Evolutionary conservation across 2,329 filamentous ascomycete species (phyloP).

Genomic region (Talaromyces sp.): DNA sequence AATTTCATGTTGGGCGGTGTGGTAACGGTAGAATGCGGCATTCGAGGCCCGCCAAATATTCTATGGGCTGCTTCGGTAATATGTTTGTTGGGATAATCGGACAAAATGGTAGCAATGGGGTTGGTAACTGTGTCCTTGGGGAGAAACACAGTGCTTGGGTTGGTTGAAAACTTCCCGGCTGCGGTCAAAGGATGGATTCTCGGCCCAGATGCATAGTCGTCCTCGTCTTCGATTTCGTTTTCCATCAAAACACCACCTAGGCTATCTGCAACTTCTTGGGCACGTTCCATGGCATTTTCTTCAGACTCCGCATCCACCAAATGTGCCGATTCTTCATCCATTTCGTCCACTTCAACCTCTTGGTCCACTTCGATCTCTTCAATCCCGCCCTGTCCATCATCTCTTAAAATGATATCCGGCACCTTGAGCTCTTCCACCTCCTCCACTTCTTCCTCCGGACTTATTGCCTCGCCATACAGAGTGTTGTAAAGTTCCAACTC

Average conservation of each 20-base stretch:
- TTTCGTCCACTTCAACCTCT: slow-evolving; percentile 14
- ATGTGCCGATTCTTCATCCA: slow-evolving; percentile 21
- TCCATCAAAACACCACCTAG: slow-evolving; percentile 35
- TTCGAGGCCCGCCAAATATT: slow-evolving; percentile 68
- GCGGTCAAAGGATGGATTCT: slow-evolving; percentile 71
- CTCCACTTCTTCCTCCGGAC: slow-evolving; percentile 24
- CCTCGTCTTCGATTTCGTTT: slow-evolving; percentile 35
- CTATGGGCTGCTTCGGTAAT: slow-evolving; percentile 66
- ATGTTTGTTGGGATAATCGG: slow-evolving; percentile 67
- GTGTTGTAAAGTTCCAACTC: slow-evolving; percentile 74
- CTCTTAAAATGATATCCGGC: slow-evolving; percentile 31
- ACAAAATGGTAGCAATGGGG: slow-evolving; percentile 66
- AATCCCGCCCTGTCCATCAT: slow-evolving; percentile 34
- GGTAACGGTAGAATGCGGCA: slow-evolving; percentile 74
- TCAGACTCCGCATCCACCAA: slow-evolving; percentile 23
- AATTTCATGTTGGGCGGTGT: slow-evolving; percentile 49
- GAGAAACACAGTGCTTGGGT: slow-evolving; percentile 69
- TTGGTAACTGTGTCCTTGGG: slow-evolving; percentile 65
- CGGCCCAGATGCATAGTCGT: slow-evolving; percentile 33
- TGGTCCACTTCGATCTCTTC: slow-evolving; percentile 29
- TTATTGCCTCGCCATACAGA: slow-evolving; percentile 70
- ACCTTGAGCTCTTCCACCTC: slow-evolving; percentile 28
- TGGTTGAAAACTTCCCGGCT: slow-evolving; percentile 69
- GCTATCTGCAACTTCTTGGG: slow-evolving; percentile 35
- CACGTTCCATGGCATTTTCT: slow-evolving; percentile 27